These are phyloP conservation scores for Lodderomyces parapsilosis DNA, from an alignment of 1,139 yeast species.

Conservation along the genomic window DNA sequence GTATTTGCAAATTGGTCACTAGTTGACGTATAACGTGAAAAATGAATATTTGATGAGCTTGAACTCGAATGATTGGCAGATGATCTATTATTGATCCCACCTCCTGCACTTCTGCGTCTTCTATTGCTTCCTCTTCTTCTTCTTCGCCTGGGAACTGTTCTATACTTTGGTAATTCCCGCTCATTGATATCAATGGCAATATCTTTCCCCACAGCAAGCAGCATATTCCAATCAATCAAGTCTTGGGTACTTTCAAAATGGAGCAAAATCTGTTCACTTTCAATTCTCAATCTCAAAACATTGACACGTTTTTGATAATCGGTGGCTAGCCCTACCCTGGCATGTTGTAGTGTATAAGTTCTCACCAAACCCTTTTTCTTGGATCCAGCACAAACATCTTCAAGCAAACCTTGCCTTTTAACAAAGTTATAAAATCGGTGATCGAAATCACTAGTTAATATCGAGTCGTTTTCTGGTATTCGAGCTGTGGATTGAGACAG, in stretches of 20 bases:
- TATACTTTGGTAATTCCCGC: constrained; percentile 62
- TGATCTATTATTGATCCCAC: not conserved
- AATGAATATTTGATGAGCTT: constrained; percentile 1
- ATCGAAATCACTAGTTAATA: constrained; percentile 35
- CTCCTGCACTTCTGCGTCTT: not conserved
- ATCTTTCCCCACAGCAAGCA: constrained; percentile 59
- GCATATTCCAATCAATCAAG: constrained; percentile 65
- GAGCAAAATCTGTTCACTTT: constrained; percentile 64
- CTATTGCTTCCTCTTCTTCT: constrained; percentile 20
- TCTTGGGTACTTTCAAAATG: constrained; percentile 55
- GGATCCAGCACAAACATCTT: constrained; percentile 10
- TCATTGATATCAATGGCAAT: constrained; percentile 59
- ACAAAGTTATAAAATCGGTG: constrained; percentile 36
- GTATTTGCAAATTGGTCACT: not conserved
- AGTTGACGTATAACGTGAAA: constrained; percentile 1
- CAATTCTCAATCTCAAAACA: constrained; percentile 62
- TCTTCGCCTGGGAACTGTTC: constrained; percentile 75
- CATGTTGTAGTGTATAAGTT: constrained; percentile 67
- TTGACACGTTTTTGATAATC: constrained; percentile 63
- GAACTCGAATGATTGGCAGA: constrained; percentile 3
- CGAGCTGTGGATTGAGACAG: not conserved
- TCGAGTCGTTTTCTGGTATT: constrained; percentile 18
- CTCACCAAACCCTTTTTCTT: constrained; percentile 33
- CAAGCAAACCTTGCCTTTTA: constrained; percentile 25
- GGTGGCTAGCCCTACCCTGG: constrained; percentile 66